These are phyloP conservation scores for Pichia ethanolica DNA, from an alignment of 805 yeast genomes.

Conservation along the genomic window DNA sequence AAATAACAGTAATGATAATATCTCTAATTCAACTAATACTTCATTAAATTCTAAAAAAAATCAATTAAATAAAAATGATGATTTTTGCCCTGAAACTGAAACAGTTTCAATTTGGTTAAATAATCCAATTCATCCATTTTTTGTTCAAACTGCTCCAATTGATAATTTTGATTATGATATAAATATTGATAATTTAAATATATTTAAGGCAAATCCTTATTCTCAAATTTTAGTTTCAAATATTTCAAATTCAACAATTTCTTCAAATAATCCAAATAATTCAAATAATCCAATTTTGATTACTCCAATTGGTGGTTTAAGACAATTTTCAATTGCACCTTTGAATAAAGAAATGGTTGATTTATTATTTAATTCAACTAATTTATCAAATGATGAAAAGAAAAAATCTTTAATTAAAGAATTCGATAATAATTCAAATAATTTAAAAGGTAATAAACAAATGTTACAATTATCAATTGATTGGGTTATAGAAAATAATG, in stretches of 20 bases:
- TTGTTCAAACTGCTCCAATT: slow-evolving; percentile 6
- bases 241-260: slow-evolving; percentile 4
- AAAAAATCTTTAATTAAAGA: slow-evolving; percentile 13
- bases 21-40: not conserved
- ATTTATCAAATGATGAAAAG: slow-evolving; percentile 3
- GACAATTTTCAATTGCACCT: slow-evolving; percentile 30
- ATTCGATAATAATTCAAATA: slow-evolving; percentile 15
- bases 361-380: slow-evolving; percentile 11
- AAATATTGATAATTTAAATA: not conserved
- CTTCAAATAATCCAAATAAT: slow-evolving; percentile 1
- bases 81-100: slow-evolving; percentile 25
- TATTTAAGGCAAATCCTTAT: slow-evolving; percentile 10
- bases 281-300: slow-evolving; percentile 24
- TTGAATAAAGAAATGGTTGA: slow-evolving; percentile 17
- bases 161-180: slow-evolving; percentile 1
- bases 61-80: slow-evolving; percentile 1
- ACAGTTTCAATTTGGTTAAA: slow-evolving; percentile 26
- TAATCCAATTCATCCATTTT: slow-evolving; percentile 19
- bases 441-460: slow-evolving; percentile 23
- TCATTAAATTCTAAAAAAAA: too few species aligned
- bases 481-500: slow-evolving; percentile 26
- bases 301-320: slow-evolving; percentile 36
- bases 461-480: slow-evolving; percentile 27
- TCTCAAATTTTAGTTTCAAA: slow-evolving; percentile 17
- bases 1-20: not conserved